phyloP scores from a whole-genome alignment of 2,329 filamentous ascomycete genomes.

The Myriosclerotinia curreyana region DNA sequence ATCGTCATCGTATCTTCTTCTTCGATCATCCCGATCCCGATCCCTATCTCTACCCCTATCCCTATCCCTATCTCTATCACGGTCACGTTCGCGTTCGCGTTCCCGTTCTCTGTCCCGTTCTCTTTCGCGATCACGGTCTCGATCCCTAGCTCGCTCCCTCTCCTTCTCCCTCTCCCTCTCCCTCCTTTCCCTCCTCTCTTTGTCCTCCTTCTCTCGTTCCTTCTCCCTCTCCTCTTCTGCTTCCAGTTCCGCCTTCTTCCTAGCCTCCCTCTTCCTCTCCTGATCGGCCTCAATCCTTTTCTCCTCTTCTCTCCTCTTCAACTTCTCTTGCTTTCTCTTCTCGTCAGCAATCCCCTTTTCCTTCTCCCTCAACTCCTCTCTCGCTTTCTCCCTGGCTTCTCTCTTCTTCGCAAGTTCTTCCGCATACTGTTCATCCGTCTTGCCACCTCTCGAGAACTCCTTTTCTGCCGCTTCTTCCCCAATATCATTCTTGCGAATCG shows the following conservation, averaged over 20 bases:
- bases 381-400: slow-evolving; percentile 58
- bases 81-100: slow-evolving; percentile 34
- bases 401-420: slow-evolving; percentile 61
- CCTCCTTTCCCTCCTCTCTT: slow-evolving; percentile 28
- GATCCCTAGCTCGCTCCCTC: slow-evolving; percentile 33
- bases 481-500: slow-evolving; percentile 64
- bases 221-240: slow-evolving; percentile 30
- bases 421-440: slow-evolving; percentile 72
- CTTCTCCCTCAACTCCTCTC: slow-evolving; percentile 57
- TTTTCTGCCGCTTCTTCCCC: slow-evolving; percentile 65
- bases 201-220: slow-evolving; percentile 41
- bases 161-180: slow-evolving; percentile 27
- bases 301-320: slow-evolving; percentile 50
- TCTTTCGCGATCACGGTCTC: slow-evolving; percentile 36
- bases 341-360: slow-evolving; percentile 59
- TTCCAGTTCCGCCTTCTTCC: slow-evolving; percentile 34
- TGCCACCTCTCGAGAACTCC: slow-evolving; percentile 63
- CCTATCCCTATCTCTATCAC: slow-evolving; percentile 25
- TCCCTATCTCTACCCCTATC: slow-evolving; percentile 32
- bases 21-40: slow-evolving; percentile 34
- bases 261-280: slow-evolving; percentile 43
- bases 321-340: slow-evolving; percentile 54
- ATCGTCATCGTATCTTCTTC: slow-evolving; percentile 32
- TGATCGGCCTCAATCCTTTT: slow-evolving; percentile 46
- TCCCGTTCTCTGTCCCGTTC: slow-evolving; percentile 30